These are phyloP conservation scores for Nemania sp. DNA, from an alignment of 2,329 filamentous ascomycete genomes.

Conservation along the genomic window DNA sequence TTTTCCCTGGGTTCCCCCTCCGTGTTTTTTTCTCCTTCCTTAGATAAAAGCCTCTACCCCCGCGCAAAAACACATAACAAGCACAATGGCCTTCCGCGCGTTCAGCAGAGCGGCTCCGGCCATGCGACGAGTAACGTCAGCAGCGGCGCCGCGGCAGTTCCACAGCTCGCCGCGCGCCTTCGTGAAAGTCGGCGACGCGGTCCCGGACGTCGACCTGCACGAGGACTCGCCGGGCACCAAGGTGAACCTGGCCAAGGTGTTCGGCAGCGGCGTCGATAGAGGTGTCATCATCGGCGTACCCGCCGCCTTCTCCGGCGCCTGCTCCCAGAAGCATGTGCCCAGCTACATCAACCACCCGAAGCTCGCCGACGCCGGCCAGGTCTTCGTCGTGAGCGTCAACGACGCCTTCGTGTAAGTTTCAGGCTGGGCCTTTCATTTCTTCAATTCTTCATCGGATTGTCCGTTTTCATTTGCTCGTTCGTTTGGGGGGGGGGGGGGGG, in stretches of 20 bases:
- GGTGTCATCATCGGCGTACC: conserved; percentile 86
- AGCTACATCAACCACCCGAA: conserved; percentile 82
- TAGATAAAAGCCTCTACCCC: no score
- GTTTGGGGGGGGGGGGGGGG: no score
- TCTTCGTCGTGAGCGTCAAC: conserved; percentile 92
- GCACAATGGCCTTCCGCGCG: conserved; percentile 39
- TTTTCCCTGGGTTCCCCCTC: no score
- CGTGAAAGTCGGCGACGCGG: conserved; percentile 77
- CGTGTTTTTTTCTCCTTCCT: neutral
- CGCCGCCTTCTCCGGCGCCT: conserved; percentile 69
- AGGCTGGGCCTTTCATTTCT: neutral
- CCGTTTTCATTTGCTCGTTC: no score
- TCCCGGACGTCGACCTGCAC: conserved; percentile 78
- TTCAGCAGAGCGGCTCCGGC: conserved; percentile 29
- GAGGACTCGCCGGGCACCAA: conserved; percentile 91
- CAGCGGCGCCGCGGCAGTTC: conserved; percentile 50
- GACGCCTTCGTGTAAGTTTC: conserved; percentile 84
- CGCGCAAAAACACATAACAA: neutral
- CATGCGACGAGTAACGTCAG: conserved; percentile 31
- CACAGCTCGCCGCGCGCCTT: conserved; percentile 65
- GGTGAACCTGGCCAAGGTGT: conserved; percentile 81
- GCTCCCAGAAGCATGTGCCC: conserved; percentile 73
- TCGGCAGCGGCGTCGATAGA: conserved; percentile 61
- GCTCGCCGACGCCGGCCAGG: conserved; percentile 77
- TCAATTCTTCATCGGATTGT: neutral